Base-by-base conservation (phyloP, 2,329 filamentous ascomycete genomes). In the Neopestalotiopsis sp. region DNA sequence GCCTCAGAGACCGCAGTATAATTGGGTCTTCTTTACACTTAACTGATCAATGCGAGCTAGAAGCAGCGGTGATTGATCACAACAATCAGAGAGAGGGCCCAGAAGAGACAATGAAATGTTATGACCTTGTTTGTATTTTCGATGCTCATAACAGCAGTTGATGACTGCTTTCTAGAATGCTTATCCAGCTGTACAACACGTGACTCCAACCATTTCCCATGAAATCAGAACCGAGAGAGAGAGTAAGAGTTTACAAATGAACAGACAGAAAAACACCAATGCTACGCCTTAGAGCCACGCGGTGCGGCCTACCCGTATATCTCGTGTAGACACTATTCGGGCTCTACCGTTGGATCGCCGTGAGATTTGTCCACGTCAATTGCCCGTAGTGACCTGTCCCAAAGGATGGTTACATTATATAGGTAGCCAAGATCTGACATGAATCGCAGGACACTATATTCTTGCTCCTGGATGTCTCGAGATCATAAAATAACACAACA, bases 401-500 rank as follows among this genome's bases (percentile, higher is more conserved):
- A 17, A 62, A 9, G n/a, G 13, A n/a, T 38, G 59, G 32, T 62
- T 42, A 20, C 59, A 34, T 34, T 62, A 40, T 62, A 42, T 62
- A 28, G 24, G 24, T 28, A 42, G 59, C 59, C 59, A 40, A 17
- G 17, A 42, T 12, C 10, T 38, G 59, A 62, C 32, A 30, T 59
- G 12, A 30, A 14, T 30, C 20, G 57, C 6, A 30, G 30, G 57
- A 30, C 24, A 59, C 4, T 12, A 12, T 34, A 28, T 17, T 14
- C 12, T 9, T 14, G 28, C 20, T 4, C 1, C 14, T 30, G 6
- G 10, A 28, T 28, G 14, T 30, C 24, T 12, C 10, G 57, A 59
- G 57, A 59, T 77, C 72, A 79, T 78, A 78, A 78, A 68, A 79
- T 78, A 42, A 79, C 72, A 64, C 78, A 79, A 71, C 78, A 79